Base-by-base conservation (phyloP, 1,139 yeast genomes). In the Keqinozyma sinolaborantium region DNA sequence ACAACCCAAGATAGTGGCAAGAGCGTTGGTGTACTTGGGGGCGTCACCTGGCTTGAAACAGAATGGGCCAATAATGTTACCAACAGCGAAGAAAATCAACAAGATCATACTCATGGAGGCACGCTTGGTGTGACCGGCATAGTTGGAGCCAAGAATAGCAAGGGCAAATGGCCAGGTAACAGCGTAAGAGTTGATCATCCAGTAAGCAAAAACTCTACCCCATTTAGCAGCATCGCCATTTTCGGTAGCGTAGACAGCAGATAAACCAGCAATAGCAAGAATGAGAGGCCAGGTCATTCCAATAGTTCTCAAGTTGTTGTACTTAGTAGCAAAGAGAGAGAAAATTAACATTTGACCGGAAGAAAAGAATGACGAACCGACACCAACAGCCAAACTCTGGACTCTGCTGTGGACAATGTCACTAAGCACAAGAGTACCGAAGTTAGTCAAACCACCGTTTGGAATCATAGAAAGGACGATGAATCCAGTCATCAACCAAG, bases 401-500 rank as follows among this genome's bases (percentile, higher is more conserved):
- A 37, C 23, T 16, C 34, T 26, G 11, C 24, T 30, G 27, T 32
- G 36, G 16, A 35, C 40, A 25, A 37, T 35, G 13, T 19, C 32
- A 14, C 30, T 28, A 11, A 37, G 24, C 10, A 37, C 39, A n/a
- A 34, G 29, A 25, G 35, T 30, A 26, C 36, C 41, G 35, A 68
- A 71, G 10, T 70, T 57, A 31, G 70, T 53, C 12, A 40, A 27
- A 6, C 44, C 44, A 45, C 70, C 70, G 40, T 72, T 72, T 6
- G 76, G 73, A 39, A 71, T 48, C 50, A 62, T 68, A 40, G 58
- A 61, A 18, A 66, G 50, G 21, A 72, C 49, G 36, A 58, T 55
- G 35, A 59, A 65, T 3, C 50, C 45, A 26, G 51, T 53, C 38
- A 70, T 60, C 12, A 69, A 47, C 73, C 73, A 72, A 2, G 74